phyloP scores from a whole-genome alignment of 805 yeast species.

The Metschnikowia gelsemii region DNA sequence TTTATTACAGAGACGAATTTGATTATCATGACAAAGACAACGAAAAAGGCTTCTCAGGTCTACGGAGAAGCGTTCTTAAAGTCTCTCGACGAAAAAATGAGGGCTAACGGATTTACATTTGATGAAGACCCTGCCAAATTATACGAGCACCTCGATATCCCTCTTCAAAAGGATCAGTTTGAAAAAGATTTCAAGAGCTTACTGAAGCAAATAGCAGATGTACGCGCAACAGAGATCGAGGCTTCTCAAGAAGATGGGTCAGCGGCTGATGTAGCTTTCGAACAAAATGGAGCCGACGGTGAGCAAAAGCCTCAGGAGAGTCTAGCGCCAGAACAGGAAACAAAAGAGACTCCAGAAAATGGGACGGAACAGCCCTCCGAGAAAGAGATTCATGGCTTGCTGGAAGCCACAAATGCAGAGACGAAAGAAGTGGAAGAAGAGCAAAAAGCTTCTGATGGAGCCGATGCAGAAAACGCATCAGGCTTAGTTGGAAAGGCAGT shows the following conservation, averaged over 20 bases:
- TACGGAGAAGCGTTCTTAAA: conserved; percentile 18
- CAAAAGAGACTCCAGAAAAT: conserved; percentile 4
- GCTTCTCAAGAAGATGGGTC: not conserved
- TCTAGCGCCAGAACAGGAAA: conserved; percentile 5
- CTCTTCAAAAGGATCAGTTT: conserved; percentile 17
- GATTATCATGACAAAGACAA: conserved; percentile 19
- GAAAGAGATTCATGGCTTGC: too few relatives aligned
- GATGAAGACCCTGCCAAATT: conserved; percentile 18
- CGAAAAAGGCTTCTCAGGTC: conserved; percentile 14
- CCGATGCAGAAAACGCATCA: not conserved
- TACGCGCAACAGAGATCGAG: conserved; percentile 11
- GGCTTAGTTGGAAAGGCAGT: not conserved
- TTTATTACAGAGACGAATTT: conserved; percentile 21
- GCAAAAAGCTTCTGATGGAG: not conserved
- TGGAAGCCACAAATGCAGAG: too few relatives aligned
- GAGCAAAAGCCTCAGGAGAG: conserved; percentile 7
- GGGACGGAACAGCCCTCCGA: not conserved
- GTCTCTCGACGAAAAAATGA: conserved; percentile 19
- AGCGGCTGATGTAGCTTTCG: not conserved
- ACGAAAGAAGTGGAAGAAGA: too few relatives aligned
- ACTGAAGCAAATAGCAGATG: conserved; percentile 14
- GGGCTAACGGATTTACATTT: conserved; percentile 18
- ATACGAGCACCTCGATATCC: conserved; percentile 13
- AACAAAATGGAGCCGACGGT: conserved; percentile 16
- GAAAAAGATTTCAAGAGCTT: conserved; percentile 17